Conservation (phyloP, 2,329 filamentous ascomycete genomes). For the Parastagonospora nodorum region DNA sequence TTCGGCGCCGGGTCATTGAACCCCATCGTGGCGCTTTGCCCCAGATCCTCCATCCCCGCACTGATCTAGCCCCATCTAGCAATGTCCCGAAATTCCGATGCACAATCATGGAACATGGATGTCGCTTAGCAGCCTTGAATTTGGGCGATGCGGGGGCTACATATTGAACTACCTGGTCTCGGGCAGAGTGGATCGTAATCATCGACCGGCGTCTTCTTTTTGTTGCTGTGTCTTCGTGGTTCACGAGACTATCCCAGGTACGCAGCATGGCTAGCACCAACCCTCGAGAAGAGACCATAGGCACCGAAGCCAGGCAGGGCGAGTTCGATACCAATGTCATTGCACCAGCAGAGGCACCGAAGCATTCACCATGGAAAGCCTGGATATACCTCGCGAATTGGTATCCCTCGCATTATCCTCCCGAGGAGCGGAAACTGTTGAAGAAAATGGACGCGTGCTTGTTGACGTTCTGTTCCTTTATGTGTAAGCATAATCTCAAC, state of each 20-base stretch:
- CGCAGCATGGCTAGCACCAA: constrained; percentile 22
- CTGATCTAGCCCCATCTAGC: constrained; percentile 17
- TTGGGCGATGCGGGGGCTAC: constrained; percentile 21
- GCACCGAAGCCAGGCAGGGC: constrained; percentile 22
- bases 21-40: constrained; percentile 19
- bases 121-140: constrained; percentile 15
- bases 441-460: constrained; percentile 45
- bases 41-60: constrained; percentile 25
- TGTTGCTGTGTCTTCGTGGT: neutral
- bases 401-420: constrained; percentile 44
- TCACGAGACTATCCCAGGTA: neutral
- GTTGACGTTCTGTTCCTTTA: constrained; percentile 44
- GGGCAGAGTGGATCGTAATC: constrained; percentile 3
- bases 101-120: constrained; percentile 17
- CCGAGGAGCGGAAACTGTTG: constrained; percentile 40
- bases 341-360: constrained; percentile 41
- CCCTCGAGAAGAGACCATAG: constrained; percentile 26
- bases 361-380: constrained; percentile 45
- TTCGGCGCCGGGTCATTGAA: constrained; percentile 10
- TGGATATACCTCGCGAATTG: constrained; percentile 48
- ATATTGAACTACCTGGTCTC: constrained; percentile 26
- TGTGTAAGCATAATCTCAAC: constrained; percentile 32
- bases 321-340: constrained; percentile 35
- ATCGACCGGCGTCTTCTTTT: constrained; percentile 9
- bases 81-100: constrained; percentile 29